These are phyloP conservation scores for Wickerhamiella australiensis DNA, from an alignment of 805 yeast genomes.

Conservation along the genomic window DNA sequence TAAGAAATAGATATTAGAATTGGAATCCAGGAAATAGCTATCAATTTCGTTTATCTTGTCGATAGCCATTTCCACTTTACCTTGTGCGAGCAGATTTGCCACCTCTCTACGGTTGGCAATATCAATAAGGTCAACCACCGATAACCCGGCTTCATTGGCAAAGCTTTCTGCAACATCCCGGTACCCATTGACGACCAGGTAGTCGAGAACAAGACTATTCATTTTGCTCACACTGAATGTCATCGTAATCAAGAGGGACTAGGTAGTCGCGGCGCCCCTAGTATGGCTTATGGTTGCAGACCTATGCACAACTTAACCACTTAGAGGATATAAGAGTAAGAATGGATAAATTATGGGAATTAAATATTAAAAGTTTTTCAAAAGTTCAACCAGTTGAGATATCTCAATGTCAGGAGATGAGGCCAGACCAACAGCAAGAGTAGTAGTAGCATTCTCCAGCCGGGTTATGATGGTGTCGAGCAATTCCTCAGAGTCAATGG, in stretches of 20 bases:
- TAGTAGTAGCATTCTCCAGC: slow-evolving; percentile 47
- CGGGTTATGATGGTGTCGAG: slow-evolving; percentile 58
- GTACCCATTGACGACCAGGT: slow-evolving; percentile 14
- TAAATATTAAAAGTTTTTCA: not conserved
- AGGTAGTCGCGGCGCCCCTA: not conserved
- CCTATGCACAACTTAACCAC: too few relatives aligned
- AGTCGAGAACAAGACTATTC: slow-evolving; percentile 12
- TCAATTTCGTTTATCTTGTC: slow-evolving; percentile 43
- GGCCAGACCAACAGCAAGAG: slow-evolving; percentile 35
- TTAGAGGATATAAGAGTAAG: not conserved
- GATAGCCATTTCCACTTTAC: slow-evolving; percentile 50
- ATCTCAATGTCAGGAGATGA: not conserved
- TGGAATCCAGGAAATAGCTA: slow-evolving; percentile 53
- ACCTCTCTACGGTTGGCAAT: slow-evolving; percentile 35
- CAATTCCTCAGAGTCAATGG: slow-evolving; percentile 20
- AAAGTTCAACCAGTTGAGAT: not conserved
- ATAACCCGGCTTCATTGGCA: slow-evolving; percentile 12
- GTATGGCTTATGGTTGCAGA: too few relatives aligned
- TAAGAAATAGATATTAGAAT: slow-evolving; percentile 57
- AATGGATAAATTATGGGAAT: not conserved
- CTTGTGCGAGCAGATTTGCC: slow-evolving; percentile 42
- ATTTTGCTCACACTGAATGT: not conserved
- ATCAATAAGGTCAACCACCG: slow-evolving; percentile 6
- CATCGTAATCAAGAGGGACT: not conserved
- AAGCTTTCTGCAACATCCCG: slow-evolving; percentile 14